Evolutionary conservation across 2,329 filamentous ascomycete species (phyloP).

Genomic region (Colletotrichum liaoningense): DNA sequence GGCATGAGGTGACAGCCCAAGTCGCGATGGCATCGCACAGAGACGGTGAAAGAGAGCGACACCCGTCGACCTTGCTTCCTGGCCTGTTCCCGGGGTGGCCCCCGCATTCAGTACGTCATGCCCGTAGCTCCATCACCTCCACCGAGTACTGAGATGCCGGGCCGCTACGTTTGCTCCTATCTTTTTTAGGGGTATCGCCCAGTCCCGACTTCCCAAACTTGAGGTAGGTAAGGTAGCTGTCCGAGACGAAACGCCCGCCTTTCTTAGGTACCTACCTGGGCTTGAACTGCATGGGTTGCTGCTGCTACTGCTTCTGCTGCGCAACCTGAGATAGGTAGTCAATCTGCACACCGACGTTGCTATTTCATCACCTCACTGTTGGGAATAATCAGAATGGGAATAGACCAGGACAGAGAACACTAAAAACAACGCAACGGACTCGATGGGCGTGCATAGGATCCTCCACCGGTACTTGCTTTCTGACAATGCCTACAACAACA

Average conservation of each 20-base stretch:
- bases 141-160: too few species aligned
- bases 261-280: too few species aligned
- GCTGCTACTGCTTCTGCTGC: not conserved
- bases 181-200: slow-evolving; percentile 6
- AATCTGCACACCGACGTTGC: slow-evolving; percentile 12
- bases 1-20: not conserved
- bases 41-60: slow-evolving; percentile 4
- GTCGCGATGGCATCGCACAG: slow-evolving; percentile 34
- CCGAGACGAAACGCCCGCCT: not conserved
- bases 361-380: slow-evolving; percentile 2
- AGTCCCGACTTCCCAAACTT: not conserved
- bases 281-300: not conserved
- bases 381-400: not conserved
- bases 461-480: not conserved
- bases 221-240: too few species aligned
- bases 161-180: slow-evolving; percentile 14
- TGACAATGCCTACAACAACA: not conserved
- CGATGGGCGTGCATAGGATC: not conserved
- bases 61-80: slow-evolving; percentile 10
- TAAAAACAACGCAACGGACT: not conserved
- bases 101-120: slow-evolving; percentile 33
- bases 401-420: not conserved
- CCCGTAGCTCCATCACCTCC: slow-evolving; percentile 26
- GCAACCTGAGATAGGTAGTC: not conserved
- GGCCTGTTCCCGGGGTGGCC: slow-evolving; percentile 10